Percentiles rank a stretch among this genome's conserved stretches.
phyloP scores from a whole-genome alignment of 176 grass and related monocot species.

The Oryza punctata region DNA sequence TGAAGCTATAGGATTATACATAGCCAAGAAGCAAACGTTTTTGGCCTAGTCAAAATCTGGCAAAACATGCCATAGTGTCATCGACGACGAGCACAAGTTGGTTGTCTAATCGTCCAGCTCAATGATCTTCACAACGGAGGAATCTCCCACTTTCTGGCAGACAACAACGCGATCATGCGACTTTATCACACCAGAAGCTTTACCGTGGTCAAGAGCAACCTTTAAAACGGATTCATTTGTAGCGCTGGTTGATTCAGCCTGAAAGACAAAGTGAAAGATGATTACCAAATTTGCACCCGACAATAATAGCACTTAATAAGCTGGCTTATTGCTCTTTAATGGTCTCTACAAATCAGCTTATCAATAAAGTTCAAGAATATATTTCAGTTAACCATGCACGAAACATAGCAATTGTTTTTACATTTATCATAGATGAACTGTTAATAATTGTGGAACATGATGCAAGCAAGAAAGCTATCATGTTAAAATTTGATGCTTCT shows the following conservation, averaged over 20 bases:
- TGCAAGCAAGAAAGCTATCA: background rate
- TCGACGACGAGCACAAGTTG: background rate
- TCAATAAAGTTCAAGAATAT: background rate
- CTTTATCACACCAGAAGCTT: slow-evolving; percentile 85
- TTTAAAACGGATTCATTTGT: slow-evolving; percentile 95
- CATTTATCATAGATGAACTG: background rate
- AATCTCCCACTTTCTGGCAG: slow-evolving; percentile 96
- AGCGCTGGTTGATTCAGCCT: slow-evolving; percentile 81
- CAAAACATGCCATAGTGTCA: slow-evolving; percentile 27
- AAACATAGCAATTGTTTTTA: slow-evolving; percentile 1
- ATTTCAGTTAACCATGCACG: background rate
- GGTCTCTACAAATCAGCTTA: background rate
- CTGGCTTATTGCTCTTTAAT: background rate
- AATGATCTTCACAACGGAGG: slow-evolving; percentile 97
- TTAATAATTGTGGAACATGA: background rate
- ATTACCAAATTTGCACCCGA: background rate
- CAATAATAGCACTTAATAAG: background rate
- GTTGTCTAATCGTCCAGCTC: slow-evolving; percentile 79
- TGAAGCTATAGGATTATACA: slow-evolving; percentile 19
- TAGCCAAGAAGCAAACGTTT: slow-evolving; percentile 18
- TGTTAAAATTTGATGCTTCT: background rate
- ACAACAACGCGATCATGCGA: slow-evolving; percentile 92
- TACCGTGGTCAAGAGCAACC: slow-evolving; percentile 97
- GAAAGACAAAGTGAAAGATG: slow-evolving; percentile 4
- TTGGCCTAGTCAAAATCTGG: slow-evolving; percentile 27